Base-by-base conservation (phyloP, 140 eudicot species). In the Oenanthe javanica region DNA sequence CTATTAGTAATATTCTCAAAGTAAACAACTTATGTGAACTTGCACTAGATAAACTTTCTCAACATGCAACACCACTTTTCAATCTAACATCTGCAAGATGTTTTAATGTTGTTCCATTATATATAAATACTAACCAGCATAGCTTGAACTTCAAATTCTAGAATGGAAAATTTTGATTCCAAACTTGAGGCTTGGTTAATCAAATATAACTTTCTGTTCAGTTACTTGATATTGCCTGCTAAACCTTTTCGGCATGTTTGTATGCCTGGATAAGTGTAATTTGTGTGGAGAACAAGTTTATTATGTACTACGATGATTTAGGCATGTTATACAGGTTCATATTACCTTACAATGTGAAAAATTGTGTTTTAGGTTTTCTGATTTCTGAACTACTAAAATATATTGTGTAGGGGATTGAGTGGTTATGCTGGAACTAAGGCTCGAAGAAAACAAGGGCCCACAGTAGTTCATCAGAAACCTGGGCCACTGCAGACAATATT, bases 401-500 rank as follows among this genome's bases (percentile, higher is more conserved):
- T 75, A 16, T 19, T 83, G 4, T 42, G 45, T 42, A 94, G 98
- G 87, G 93, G 72, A 81, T 85, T 89, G 90, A 94, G 86, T 84
- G 96, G 87, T 59, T 93, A 86, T 85, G 90, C 92, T 84, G 97
- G 96, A 84, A 89, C 94, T 49, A 89, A 90, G 64, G 82, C 87
- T 57, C 87, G 96, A 79, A 87, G 94, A 83, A 87, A 86, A 85
- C 94, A 81, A 83, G 98, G 87, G 21, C 94, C 93, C 46, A 90
- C 91, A 10, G 93, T 92, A 79, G 98, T 94, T 76, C 91, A 92
- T 86, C 98, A 92, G 87, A 94, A 92, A 85, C 94, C 98, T 50
- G 97, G 98, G 78, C 96, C 98, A 75, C 87, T 94, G 84, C 98
- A 94, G 84, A 92, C 86, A 51, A 92, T 94, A 78, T 94, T 94